phyloP scores from a whole-genome alignment of 2,329 filamentous ascomycete species.

The Triangularia setosa region DNA sequence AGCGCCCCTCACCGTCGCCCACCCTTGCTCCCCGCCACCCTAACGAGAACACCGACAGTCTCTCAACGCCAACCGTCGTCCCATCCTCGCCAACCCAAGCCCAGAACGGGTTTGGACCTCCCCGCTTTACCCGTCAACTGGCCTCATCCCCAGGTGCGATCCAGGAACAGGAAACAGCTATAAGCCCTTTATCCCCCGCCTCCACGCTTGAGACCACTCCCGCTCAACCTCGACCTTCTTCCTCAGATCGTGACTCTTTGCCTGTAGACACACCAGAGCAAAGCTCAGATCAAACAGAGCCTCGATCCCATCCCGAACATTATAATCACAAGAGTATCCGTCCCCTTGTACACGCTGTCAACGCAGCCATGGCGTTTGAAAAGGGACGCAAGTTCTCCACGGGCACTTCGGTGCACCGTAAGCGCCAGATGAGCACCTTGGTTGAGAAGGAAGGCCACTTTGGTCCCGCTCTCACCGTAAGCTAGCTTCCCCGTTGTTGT shows the following conservation, averaged over 20 bases:
- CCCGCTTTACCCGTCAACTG: slow-evolving; percentile 7
- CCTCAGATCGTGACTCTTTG: background rate
- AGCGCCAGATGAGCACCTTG: slow-evolving; percentile 44
- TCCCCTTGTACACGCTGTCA: slow-evolving; percentile 19
- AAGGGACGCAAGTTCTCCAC: slow-evolving; percentile 40
- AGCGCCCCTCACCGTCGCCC: slow-evolving; percentile 1
- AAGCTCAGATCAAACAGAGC: background rate
- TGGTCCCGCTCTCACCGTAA: slow-evolving; percentile 45
- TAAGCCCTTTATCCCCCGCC: background rate
- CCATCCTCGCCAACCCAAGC: slow-evolving; percentile 1
- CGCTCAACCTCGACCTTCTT: background rate
- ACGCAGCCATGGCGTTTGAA: slow-evolving; percentile 28
- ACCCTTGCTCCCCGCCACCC: slow-evolving; percentile 6
- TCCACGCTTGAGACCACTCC: background rate
- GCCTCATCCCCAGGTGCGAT: slow-evolving; percentile 3
- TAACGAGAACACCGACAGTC: background rate
- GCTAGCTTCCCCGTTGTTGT: slow-evolving; percentile 13
- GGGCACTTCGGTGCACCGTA: slow-evolving; percentile 43
- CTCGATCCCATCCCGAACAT: background rate
- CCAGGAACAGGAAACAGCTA: slow-evolving; percentile 1
- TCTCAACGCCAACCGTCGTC: background rate
- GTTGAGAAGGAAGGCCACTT: slow-evolving; percentile 42
- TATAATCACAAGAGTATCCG: slow-evolving; percentile 13
- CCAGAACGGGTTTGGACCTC: background rate
- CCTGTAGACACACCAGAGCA: background rate